These are phyloP conservation scores for Fraxinus ornus DNA, from an alignment of 305 asterid species.

Conservation along the genomic window DNA sequence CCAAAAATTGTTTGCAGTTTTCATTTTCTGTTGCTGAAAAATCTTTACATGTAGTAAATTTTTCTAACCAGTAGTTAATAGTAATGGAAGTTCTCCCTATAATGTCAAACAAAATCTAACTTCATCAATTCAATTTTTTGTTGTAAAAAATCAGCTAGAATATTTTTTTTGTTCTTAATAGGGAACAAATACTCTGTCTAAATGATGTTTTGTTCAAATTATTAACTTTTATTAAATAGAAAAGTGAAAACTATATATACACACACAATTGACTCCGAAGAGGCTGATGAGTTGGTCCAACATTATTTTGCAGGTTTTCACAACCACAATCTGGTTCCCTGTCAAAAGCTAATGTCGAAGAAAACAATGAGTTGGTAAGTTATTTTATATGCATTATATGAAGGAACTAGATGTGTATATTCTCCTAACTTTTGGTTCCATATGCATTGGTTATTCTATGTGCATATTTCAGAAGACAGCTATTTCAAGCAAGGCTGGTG, in stretches of 20 bases:
- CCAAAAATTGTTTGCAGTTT: not conserved
- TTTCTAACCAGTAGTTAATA: not conserved
- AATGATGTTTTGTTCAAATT: not conserved
- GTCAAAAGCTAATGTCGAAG: slow-evolving; percentile 20
- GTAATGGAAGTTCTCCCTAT: not conserved
- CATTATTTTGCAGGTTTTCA: slow-evolving; percentile 54
- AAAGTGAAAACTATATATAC: not conserved
- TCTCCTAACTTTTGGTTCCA: slow-evolving; percentile 14
- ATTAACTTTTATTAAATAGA: not conserved
- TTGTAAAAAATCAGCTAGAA: not conserved
- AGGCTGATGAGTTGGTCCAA: slow-evolving; percentile 14
- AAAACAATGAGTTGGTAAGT: slow-evolving; percentile 34
- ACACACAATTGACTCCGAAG: not conserved
- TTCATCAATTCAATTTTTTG: not conserved
- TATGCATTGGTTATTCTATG: not conserved
- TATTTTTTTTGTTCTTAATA: not conserved
- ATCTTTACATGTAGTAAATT: not conserved
- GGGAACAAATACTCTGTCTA: not conserved
- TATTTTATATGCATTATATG: not conserved
- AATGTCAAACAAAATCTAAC: not conserved
- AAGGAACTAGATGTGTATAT: not conserved
- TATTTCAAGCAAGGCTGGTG: slow-evolving; percentile 44
- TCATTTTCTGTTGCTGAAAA: not conserved
- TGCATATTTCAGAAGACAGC: slow-evolving; percentile 46
- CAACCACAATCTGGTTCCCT: slow-evolving; percentile 36